Percentiles rank a stretch among this genome's conserved stretches.
phyloP scores from a whole-genome alignment of 345 rosid species.

The Isatis tinctoria region DNA sequence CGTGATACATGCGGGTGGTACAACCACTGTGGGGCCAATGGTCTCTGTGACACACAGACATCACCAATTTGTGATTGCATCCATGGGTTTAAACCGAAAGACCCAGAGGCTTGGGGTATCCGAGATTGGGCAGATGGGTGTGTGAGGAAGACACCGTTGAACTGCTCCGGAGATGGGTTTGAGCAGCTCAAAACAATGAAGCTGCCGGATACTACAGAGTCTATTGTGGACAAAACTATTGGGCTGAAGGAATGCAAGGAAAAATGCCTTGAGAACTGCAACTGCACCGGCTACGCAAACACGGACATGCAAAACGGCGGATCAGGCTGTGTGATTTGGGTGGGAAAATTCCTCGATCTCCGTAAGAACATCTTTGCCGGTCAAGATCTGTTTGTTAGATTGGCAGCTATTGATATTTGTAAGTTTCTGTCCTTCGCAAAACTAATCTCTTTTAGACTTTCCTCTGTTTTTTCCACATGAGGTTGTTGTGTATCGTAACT shows the following conservation, averaged over 20 bases:
- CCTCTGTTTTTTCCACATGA: too few species aligned
- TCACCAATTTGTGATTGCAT: conserved; percentile 56
- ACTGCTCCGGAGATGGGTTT: conserved; percentile 44
- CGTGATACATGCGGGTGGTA: conserved; percentile 61
- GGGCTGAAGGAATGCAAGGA: background rate
- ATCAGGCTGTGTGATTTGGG: background rate
- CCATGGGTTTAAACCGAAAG: conserved; percentile 50
- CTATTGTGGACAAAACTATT: conserved; percentile 33
- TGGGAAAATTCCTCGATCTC: background rate
- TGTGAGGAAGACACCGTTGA: conserved; percentile 38
- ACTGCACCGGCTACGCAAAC: background rate
- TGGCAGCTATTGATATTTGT: background rate
- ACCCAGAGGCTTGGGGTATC: conserved; percentile 42
- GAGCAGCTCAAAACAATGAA: conserved; percentile 41
- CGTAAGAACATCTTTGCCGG: background rate
- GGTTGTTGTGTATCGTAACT: background rate
- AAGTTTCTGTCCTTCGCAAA: too few species aligned
- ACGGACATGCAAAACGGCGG: background rate
- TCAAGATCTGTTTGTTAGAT: background rate
- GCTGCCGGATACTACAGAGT: conserved; percentile 42
- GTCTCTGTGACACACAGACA: conserved; percentile 48
- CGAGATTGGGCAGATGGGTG: conserved; percentile 51
- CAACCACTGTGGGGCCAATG: conserved; percentile 52
- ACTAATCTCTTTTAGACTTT: too few species aligned
- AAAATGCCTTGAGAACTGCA: background rate